A percentile compares a stretch with the other conserved stretches of the same genome.
These are phyloP conservation scores for Mariannaea sp. DNA, from an alignment of 2,329 filamentous ascomycete species.

Conservation along the genomic window DNA sequence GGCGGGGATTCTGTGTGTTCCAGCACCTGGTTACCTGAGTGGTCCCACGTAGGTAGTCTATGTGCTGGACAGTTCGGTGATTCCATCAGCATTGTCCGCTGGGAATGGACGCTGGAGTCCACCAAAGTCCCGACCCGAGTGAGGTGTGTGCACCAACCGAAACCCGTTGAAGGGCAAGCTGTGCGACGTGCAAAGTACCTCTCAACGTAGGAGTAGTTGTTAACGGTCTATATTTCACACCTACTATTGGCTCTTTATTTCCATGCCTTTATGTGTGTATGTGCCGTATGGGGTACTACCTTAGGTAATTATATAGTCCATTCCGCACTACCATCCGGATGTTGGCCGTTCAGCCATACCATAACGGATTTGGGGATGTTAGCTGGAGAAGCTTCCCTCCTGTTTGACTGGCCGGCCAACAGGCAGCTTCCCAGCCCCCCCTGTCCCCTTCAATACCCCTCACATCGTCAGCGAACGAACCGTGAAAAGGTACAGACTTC, in stretches of 20 bases:
- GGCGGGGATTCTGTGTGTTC: background rate
- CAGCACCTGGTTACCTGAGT: conserved; percentile 14
- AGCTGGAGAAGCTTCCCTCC: background rate
- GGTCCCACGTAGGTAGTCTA: background rate
- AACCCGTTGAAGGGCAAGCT: conserved; percentile 2
- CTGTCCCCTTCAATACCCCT: background rate
- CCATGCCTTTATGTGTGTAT: background rate
- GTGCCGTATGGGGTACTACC: too few species aligned
- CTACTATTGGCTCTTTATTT: background rate
- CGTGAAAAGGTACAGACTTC: conserved; percentile 1
- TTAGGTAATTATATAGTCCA: too few species aligned
- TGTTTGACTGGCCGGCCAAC: conserved; percentile 15
- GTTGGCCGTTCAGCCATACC: conserved; percentile 11
- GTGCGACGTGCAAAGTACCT: too few species aligned
- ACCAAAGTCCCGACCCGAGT: conserved; percentile 5
- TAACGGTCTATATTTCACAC: background rate
- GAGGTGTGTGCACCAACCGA: conserved; percentile 9
- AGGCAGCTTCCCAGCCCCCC: background rate
- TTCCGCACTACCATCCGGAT: conserved; percentile 8
- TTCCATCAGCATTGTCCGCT: conserved; percentile 8
- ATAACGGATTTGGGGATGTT: background rate
- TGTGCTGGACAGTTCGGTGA: conserved; percentile 9
- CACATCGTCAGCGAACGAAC: background rate
- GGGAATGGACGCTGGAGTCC: conserved; percentile 9
- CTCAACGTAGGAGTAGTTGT: background rate